A percentile compares a stretch with the other conserved stretches of the same genome.
phyloP scores from a whole-genome alignment of 169 alveolate species.

The Plasmodium knowlesi region DNA sequence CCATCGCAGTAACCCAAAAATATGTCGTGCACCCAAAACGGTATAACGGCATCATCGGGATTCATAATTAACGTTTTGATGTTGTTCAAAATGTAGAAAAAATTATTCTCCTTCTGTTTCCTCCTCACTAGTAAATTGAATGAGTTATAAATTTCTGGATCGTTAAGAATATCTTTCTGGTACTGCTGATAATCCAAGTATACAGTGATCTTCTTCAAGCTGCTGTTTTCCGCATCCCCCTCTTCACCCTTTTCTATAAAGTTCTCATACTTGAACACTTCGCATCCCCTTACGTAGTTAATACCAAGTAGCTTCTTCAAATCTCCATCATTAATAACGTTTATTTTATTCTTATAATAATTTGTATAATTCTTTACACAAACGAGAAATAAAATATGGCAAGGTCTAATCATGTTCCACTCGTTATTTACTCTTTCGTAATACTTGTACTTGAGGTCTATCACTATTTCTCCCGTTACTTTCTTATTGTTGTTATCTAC shows the following conservation, averaged over 20 bases:
- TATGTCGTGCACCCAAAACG: conserved; percentile 85
- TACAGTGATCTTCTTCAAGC: conserved; percentile 76
- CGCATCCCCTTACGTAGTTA: conserved; percentile 74
- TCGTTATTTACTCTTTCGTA: conserved; percentile 50
- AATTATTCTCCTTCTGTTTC: conserved; percentile 91
- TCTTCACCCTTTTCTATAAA: conserved; percentile 79
- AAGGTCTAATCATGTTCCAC: conserved; percentile 71
- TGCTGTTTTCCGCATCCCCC: conserved; percentile 79
- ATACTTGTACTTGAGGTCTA: conserved; percentile 45
- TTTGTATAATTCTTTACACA: conserved; percentile 71
- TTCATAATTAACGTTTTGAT: conserved; percentile 87
- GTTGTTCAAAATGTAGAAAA: conserved; percentile 88
- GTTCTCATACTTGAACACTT: conserved; percentile 28
- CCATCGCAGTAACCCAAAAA: conserved; percentile 88
- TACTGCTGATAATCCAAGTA: conserved; percentile 88
- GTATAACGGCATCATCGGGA: conserved; percentile 82
- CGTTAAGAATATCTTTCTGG: conserved; percentile 82
- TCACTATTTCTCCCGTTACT: conserved; percentile 45
- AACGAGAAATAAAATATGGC: conserved; percentile 66
- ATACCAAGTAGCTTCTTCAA: conserved; percentile 64
- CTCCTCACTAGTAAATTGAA: conserved; percentile 91
- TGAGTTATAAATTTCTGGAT: conserved; percentile 86
- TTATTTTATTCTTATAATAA: conserved; percentile 58
- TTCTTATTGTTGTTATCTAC: conserved; percentile 49
- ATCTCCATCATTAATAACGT: conserved; percentile 49